Evolutionary conservation across 257 asterid genomes (phyloP), one percentile per base, ranked within the genome.

Genomic region (Solanum clarkiae): DNA sequence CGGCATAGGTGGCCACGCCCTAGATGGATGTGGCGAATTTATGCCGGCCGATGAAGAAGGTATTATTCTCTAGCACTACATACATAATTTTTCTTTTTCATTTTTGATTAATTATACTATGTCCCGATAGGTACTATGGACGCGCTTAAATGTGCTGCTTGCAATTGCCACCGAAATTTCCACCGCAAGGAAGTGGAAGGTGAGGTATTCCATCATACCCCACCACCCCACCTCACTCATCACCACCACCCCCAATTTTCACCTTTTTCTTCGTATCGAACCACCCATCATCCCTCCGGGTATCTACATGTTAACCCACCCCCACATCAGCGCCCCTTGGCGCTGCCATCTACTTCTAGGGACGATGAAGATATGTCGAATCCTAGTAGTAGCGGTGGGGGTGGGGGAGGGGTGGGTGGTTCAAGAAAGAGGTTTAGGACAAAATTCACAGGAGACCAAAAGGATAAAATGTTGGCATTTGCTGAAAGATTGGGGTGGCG

Each of bases 21-120:
- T 91, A 10, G 98, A 94, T 84, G 98, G 98, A 6, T 94, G 98
- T 84, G 91, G 98, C 2, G 98, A 94, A 86, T 94, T 94, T 88
- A 81, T 93, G 87, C 88, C 97, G 4, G 94, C 94, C 2, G 98
- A 96, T 10, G 96, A 88, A 4, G 97, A 91, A 16, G 97, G 95
- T 81, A 69, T n/a, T 20, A 6, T 72, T 14, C 36, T 32, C 36
- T 32, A 32, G 36, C 36, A 32, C 4, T 32, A 32, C 36, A 32
- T 32, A 32, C 4, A 32, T 32, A 4, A 32, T 3, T 0, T 32
- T 32, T 32, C 3, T 32, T 32, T 32, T 32, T 32, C 2, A 32
- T 32, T 32, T 32, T 32, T 32, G 36, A 32, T 56, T 57, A 8
- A 36, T 68, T 49, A 74, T 75, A 75, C 13, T 75, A 49, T 51